Evolutionary conservation across 805 yeast species (phyloP), one percentile per base, ranked within the genome.

Genomic region (Teunomyces aglyptinius): DNA sequence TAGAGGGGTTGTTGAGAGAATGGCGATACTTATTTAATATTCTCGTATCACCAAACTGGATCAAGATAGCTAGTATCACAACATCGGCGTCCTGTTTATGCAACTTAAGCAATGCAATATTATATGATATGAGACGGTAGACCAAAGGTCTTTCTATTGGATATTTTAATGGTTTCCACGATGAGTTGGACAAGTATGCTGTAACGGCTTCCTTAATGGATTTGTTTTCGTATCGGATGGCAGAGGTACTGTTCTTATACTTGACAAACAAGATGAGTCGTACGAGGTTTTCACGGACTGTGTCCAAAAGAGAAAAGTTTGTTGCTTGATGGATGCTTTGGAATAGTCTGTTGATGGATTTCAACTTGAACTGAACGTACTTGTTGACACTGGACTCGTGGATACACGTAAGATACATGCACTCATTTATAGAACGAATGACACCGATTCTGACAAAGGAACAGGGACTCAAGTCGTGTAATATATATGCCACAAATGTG

Each of bases 111-210:
- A 36, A 36, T 12, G 11, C 19, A 36, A 22, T 22, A 36, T 36
- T 36, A 18, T 36, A 36, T 36, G 39, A 20, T 19, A 36, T 36
- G n/a, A 36, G 24, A 11, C 39, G 28, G 39, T 36, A 36, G 27
- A 20, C 5, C 24, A 36, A 22, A 5, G 15, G 12, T 36, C 28
- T 36, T n/a, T 20, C 28, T 12, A 36, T 7, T 26, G 28, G 39
- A n/a, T 19, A 20, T 20, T 28, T 40, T 22, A 38, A n/a, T n/a
- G 31, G 32, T 38, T 38, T 38, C 41, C 41, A 22, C 16, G 39
- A 3, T 36, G 16, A 13, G 20, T 6, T 15, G 6, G 41, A 16
- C n/a, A 27, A 24, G 26, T 27, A 16, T 27, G 22, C 4, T 10
- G 22, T 26, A 16, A 38, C 19, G 12, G 26, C 41, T 8, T 26